Evolutionary conservation across 2,329 filamentous ascomycete species (phyloP).

Genomic region (Tolypocladium sp.): DNA sequence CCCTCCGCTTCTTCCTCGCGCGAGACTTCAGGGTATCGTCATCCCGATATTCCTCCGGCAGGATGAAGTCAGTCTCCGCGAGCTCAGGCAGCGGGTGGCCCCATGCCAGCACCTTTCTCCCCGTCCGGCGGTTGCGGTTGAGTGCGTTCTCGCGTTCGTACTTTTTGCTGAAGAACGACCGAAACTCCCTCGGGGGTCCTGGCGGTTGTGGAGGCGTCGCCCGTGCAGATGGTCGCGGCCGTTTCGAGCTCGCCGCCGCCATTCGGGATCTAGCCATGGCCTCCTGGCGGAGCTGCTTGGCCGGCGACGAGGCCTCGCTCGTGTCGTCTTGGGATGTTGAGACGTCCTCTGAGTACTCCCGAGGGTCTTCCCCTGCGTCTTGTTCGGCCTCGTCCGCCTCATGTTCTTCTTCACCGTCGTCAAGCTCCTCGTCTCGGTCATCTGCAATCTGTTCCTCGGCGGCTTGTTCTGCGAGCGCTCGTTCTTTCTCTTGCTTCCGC

Average conservation of each 20-base stretch:
- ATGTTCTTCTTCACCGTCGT: constrained; percentile 14
- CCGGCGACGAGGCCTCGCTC: constrained; percentile 31
- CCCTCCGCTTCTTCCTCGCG: constrained; percentile 53
- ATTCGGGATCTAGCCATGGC: constrained; percentile 45
- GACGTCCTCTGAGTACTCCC: constrained; percentile 8
- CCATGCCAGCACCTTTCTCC: constrained; percentile 68
- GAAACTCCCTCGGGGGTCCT: constrained; percentile 53
- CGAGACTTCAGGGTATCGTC: constrained; percentile 46
- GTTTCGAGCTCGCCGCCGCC: constrained; percentile 24
- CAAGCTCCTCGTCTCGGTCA: constrained; percentile 16
- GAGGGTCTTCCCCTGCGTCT: constrained; percentile 25
- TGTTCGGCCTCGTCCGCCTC: constrained; percentile 25
- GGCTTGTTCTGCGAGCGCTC: constrained; percentile 25
- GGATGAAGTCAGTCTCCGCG: constrained; percentile 59
- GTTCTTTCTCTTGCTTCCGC: constrained; percentile 67
- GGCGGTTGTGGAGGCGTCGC: constrained; percentile 21
- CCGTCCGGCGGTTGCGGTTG: constrained; percentile 60
- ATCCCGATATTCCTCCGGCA: constrained; percentile 58
- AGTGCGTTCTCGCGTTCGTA: constrained; percentile 74
- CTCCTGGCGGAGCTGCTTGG: constrained; percentile 68
- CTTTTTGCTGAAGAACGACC: constrained; percentile 77
- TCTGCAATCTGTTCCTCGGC: constrained; percentile 27
- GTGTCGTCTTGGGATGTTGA: constrained; percentile 48
- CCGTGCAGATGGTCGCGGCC: constrained; percentile 17
- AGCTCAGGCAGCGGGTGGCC: constrained; percentile 72